Percentiles rank a stretch among this genome's conserved stretches.
Evolutionary conservation across 768 basidiomycete species (phyloP).

Genomic region (Harrya chromipes): DNA sequence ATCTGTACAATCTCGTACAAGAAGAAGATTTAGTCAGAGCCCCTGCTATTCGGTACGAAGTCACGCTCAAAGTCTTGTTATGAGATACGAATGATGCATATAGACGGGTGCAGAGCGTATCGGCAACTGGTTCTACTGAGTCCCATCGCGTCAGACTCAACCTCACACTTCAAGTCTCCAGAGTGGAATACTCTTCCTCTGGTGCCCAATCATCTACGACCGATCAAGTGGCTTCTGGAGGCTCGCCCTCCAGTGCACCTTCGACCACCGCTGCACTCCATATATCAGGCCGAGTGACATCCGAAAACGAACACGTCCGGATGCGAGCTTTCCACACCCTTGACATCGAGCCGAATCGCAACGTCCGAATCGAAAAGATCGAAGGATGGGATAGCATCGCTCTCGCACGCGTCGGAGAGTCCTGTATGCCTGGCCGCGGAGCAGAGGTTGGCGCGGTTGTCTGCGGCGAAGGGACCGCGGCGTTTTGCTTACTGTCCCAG

Average conservation of each 20-base stretch:
- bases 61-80: neutral
- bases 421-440: constrained; percentile 89
- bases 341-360: constrained; percentile 87
- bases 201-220: constrained; percentile 48
- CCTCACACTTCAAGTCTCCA: constrained; percentile 79
- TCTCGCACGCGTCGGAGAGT: constrained; percentile 75
- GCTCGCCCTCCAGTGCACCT: constrained; percentile 32
- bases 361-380: constrained; percentile 83
- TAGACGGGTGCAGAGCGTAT: constrained; percentile 86
- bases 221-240: constrained; percentile 34
- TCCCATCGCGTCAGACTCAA: constrained; percentile 84
- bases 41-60: constrained; percentile 69
- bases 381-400: constrained; percentile 95
- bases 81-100: constrained; percentile 7
- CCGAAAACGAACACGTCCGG: constrained; percentile 86
- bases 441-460: constrained; percentile 97
- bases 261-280: constrained; percentile 62
- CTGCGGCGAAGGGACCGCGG: constrained; percentile 92
- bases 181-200: constrained; percentile 78
- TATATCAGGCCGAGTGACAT: constrained; percentile 79
- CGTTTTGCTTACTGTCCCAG: constrained; percentile 91
- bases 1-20: constrained; percentile 95
- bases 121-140: constrained; percentile 90
- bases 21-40: constrained; percentile 86
- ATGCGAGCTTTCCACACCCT: constrained; percentile 94